phyloP scores from a whole-genome alignment of 768 basidiomycete genomes.

The Suillus subalutaceus region DNA sequence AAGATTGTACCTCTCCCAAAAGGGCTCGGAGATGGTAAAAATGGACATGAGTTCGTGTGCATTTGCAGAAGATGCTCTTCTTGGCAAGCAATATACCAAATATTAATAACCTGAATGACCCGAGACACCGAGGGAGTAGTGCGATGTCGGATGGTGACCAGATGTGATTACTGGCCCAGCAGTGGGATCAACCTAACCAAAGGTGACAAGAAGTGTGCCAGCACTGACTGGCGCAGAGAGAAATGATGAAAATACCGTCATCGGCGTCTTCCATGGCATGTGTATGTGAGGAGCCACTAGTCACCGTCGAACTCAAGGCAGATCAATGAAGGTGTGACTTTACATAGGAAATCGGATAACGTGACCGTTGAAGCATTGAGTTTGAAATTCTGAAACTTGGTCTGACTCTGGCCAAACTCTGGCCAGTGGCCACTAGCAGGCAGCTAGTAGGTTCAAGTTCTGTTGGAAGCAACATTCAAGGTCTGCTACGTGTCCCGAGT shows the following conservation, averaged over 20 bases:
- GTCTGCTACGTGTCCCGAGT: not conserved
- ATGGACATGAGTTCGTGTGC: not conserved
- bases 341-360: not conserved
- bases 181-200: not conserved
- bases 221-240: not conserved
- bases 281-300: not conserved
- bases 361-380: not conserved
- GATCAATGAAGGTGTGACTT: not conserved
- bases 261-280: not conserved
- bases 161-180: not conserved
- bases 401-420: not conserved
- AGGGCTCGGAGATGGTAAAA: not conserved
- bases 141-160: not conserved
- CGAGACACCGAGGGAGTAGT: not conserved
- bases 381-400: conserved; percentile 1
- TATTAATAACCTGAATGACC: not conserved
- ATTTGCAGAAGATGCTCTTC: not conserved
- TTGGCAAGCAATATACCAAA: not conserved
- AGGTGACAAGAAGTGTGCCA: not conserved
- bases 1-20: not conserved
- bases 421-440: not conserved
- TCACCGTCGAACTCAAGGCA: too few species aligned
- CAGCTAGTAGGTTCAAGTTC: not conserved
- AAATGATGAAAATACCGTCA: not conserved
- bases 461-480: not conserved